These are phyloP conservation scores for Chalciporus sphaerocephalus DNA, from an alignment of 768 basidiomycete genomes.

Conservation along the genomic window DNA sequence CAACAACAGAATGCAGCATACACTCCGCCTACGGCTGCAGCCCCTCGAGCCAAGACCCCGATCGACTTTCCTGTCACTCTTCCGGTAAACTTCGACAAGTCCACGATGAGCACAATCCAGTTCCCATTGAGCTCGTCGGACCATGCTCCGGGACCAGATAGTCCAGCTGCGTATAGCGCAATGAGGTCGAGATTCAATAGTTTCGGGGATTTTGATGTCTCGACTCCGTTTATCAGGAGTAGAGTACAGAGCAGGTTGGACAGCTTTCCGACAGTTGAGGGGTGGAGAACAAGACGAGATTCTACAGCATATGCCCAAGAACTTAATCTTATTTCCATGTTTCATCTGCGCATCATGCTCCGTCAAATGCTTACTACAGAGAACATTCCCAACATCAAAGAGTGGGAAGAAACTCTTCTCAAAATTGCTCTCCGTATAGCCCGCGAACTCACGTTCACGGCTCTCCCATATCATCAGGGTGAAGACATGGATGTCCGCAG, in stretches of 20 bases:
- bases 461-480: conserved; percentile 66
- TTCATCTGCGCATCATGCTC: conserved; percentile 86
- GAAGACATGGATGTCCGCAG: conserved; percentile 93
- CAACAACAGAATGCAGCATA: conserved; percentile 33
- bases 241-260: conserved; percentile 78
- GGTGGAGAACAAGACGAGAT: conserved; percentile 84
- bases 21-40: conserved; percentile 29
- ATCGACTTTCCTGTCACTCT: conserved; percentile 55
- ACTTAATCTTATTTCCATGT: conserved; percentile 81
- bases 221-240: conserved; percentile 80
- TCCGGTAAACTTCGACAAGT: conserved; percentile 47
- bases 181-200: conserved; percentile 65
- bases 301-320: conserved; percentile 89
- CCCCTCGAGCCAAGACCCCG: conserved; percentile 45
- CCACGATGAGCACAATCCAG: conserved; percentile 65
- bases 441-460: conserved; percentile 76
- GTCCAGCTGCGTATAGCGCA: conserved; percentile 46
- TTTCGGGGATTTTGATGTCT: conserved; percentile 65
- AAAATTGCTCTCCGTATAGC: conserved; percentile 83
- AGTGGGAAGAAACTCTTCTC: conserved; percentile 87
- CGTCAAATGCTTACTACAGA: conserved; percentile 85
- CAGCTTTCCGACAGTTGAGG: conserved; percentile 50
- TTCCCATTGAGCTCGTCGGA: conserved; percentile 81
- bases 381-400: conserved; percentile 70
- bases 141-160: conserved; percentile 45